phyloP scores from a whole-genome alignment of 2,329 filamentous ascomycete genomes.

The Fusarium chuoi region DNA sequence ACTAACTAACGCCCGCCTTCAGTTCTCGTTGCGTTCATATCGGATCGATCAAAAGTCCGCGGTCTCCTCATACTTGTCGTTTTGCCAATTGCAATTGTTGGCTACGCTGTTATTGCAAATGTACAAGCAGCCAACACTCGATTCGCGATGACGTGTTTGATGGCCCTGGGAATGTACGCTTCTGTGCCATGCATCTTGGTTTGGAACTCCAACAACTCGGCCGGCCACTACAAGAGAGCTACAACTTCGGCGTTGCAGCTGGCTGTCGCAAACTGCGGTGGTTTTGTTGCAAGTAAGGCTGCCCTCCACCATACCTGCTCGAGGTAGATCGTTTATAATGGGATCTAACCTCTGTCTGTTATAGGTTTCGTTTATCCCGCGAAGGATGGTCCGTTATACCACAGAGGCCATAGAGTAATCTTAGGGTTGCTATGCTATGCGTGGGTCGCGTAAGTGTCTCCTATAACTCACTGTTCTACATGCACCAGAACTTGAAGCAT shows the following conservation, averaged over 20 bases:
- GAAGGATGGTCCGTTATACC: background rate
- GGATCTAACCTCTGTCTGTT: background rate
- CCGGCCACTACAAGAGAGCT: constrained; percentile 76
- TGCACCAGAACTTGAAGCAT: background rate
- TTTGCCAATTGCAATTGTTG: background rate
- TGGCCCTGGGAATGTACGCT: constrained; percentile 72
- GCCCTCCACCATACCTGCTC: rapidly evolving
- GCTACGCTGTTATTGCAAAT: background rate
- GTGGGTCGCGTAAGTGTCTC: background rate
- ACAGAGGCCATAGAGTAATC: background rate
- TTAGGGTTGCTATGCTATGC: background rate
- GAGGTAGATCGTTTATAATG: background rate
- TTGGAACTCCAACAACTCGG: constrained; percentile 75
- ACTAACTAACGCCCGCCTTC: background rate
- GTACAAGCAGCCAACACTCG: constrained; percentile 53
- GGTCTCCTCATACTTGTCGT: background rate
- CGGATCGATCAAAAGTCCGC: background rate
- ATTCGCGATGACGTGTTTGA: constrained; percentile 75
- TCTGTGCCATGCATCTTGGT: constrained; percentile 71
- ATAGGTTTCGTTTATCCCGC: background rate
- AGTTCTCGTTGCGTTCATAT: constrained; percentile 1
- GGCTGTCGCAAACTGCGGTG: background rate
- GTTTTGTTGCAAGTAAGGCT: background rate
- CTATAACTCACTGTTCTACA: background rate
- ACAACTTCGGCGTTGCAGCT: constrained; percentile 64